Evolutionary conservation across 2,329 filamentous ascomycete species (phyloP).

Genomic region (Ophiostoma fasciatum): DNA sequence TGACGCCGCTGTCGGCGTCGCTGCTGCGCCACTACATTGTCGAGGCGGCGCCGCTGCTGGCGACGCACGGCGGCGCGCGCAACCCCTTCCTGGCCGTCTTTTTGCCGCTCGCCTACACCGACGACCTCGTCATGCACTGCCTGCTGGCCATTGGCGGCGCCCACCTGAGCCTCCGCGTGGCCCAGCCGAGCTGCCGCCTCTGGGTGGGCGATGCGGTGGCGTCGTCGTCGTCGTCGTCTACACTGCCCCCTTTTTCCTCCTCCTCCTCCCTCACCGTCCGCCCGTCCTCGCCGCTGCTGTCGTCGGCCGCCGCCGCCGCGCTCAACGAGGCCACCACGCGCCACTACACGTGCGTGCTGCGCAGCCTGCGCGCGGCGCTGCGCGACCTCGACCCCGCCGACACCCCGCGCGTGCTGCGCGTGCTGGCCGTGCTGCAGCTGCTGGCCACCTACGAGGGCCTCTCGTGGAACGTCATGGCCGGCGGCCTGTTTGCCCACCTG

Average conservation of each 20-base stretch:
- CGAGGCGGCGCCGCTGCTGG: constrained; percentile 5
- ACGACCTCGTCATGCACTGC: constrained; percentile 15
- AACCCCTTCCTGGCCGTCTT: constrained; percentile 11
- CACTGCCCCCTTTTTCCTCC: no score
- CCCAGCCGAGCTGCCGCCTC: not conserved
- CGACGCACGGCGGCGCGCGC: constrained; percentile 4
- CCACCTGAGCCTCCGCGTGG: constrained; percentile 7
- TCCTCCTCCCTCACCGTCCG: not conserved
- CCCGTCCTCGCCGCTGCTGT: not conserved
- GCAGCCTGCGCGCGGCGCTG: constrained; percentile 10
- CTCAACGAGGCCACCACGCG: constrained; percentile 10
- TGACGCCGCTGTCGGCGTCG: constrained; percentile 11
- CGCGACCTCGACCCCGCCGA: constrained; percentile 8
- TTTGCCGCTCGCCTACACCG: constrained; percentile 12
- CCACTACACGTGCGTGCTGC: constrained; percentile 12
- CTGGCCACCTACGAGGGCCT: constrained; percentile 10
- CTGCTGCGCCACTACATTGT: constrained; percentile 12
- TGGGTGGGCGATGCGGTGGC: not conserved
- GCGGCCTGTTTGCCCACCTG: constrained; percentile 11
- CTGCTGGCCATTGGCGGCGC: constrained; percentile 11
- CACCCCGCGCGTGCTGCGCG: constrained; percentile 9
- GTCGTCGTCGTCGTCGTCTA: not conserved
- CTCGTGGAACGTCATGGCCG: constrained; percentile 10
- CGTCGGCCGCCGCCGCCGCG: constrained; percentile 3
- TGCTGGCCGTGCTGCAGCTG: constrained; percentile 10